phyloP scores from a whole-genome alignment of 805 yeast genomes.

The Monosporozyma aerobia region DNA sequence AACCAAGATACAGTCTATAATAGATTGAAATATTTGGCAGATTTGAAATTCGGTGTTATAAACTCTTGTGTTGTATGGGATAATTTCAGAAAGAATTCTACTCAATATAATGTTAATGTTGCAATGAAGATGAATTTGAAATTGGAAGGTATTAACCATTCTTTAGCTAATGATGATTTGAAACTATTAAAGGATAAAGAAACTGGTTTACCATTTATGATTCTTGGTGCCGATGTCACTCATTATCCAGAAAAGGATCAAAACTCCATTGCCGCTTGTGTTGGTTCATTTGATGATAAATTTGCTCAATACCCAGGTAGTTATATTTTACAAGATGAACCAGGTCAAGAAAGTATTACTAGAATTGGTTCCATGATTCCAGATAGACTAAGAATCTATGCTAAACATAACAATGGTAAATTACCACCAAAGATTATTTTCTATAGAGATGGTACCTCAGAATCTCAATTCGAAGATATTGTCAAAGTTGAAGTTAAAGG shows the following conservation, averaged over 20 bases:
- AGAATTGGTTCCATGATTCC: constrained; percentile 11
- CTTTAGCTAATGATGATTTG: constrained; percentile 7
- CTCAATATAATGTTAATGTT: constrained; percentile 15
- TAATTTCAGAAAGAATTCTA: constrained; percentile 13
- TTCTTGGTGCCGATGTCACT: constrained; percentile 21
- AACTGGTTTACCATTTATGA: constrained; percentile 13
- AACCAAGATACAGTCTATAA: constrained; percentile 11
- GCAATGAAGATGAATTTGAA: constrained; percentile 20
- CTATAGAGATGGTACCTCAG: constrained; percentile 22
- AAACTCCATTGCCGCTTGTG: constrained; percentile 16
- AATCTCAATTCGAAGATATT: constrained; percentile 15
- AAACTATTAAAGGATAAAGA: constrained; percentile 10
- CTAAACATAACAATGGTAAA: constrained; percentile 14
- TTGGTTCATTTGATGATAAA: constrained; percentile 14
- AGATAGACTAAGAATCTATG: constrained; percentile 12
- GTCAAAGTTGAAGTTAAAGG: constrained; percentile 16
- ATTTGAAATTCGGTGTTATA: constrained; percentile 15
- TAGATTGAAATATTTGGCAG: constrained; percentile 16
- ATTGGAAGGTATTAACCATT: constrained; percentile 15
- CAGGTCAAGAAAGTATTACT: constrained; percentile 17
- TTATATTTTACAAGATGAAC: constrained; percentile 13
- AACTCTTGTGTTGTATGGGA: constrained; percentile 18
- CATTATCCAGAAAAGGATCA: constrained; percentile 21
- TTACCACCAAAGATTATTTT: constrained; percentile 17
- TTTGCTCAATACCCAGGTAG: constrained; percentile 20